Evolutionary conservation across 176 grass and related monocot genomes (phyloP), one percentile per base, ranked within the genome.

Genomic region (Oropetium thomaeum): DNA sequence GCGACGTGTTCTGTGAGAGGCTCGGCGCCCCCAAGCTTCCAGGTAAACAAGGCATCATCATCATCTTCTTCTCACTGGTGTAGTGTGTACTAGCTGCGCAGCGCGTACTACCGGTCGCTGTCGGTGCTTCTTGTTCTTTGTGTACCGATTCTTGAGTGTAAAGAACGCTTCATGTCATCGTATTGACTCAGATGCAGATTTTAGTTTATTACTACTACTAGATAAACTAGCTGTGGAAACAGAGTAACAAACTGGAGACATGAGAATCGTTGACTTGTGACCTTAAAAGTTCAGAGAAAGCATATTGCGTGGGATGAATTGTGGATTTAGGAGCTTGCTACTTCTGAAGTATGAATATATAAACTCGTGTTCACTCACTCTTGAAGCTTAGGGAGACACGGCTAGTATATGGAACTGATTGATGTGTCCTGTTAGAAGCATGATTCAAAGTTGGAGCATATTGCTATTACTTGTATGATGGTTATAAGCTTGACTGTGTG

Each of bases 1-100:
- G 96, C 64, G 92, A 99, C 82, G 40, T 82, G 68, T 87, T 99
- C 40, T 99, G 96, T 79, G 92, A 95, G 33, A 87, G 82, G 76
- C 89, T 99, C 54, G 79, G 76, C 42, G 89, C 90, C 53, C 83
- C 89, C 53, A 99, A 88, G 63, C 81, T 92, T 49, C 96, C 96
- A 84, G 96, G 96, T 98, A 74, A 59, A 12, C 25, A 30, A 73
- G 29, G 41, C 29, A n/a, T n/a, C n/a, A n/a, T n/a, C 11, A 40
- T 30, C 67, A 17, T 42, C 4, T 71, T 71, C 58, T 40, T 82
- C 73, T 58, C 47, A 57, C n/a, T n/a, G n/a, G n/a, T n/a, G 65
- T 82, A 57, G 58, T 1, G 10, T 54, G n/a, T n/a, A n/a, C 31
- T n/a, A 15, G 33, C 32, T 26, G 51, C 49, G 38, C 52, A 40